These are phyloP conservation scores for Trichosporon sp. DNA, from an alignment of 1,284 basidiomycete genomes.

Conservation along the genomic window DNA sequence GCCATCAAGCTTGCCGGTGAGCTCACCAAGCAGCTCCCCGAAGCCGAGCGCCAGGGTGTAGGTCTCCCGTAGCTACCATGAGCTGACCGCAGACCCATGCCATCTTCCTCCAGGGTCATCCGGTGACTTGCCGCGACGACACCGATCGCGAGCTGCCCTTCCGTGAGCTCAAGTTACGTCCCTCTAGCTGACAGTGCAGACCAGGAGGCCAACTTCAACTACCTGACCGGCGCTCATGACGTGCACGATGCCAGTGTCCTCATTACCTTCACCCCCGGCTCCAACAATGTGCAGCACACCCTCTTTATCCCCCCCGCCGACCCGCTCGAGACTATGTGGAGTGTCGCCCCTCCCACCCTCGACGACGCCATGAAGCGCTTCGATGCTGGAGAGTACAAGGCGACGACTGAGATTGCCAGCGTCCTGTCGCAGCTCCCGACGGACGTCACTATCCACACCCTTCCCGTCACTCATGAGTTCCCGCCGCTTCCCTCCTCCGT, in stretches of 20 bases:
- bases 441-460: conserved; percentile 41
- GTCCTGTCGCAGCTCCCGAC: conserved; percentile 16
- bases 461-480: conserved; percentile 56
- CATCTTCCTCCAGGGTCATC: conserved; percentile 49
- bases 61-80: no score
- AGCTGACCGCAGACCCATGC: conserved; percentile 31
- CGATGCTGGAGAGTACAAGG: conserved; percentile 59
- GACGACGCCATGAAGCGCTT: conserved; percentile 57
- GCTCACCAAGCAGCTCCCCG: conserved; percentile 33
- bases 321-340: conserved; percentile 74
- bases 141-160: conserved; percentile 81
- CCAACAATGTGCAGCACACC: conserved; percentile 48
- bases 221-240: conserved; percentile 67
- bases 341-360: conserved; percentile 69
- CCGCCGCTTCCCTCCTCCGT: conserved; percentile 60
- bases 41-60: conserved; percentile 28
- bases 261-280: conserved; percentile 56
- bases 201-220: conserved; percentile 82
- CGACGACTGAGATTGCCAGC: conserved; percentile 52
- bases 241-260: conserved; percentile 66
- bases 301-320: conserved; percentile 72
- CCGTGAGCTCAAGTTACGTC: conserved; percentile 50
- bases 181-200: conserved; percentile 24
- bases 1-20: conserved; percentile 38
- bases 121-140: conserved; percentile 68